phyloP scores from a whole-genome alignment of 306 rosid species.

The Mimosa bimucronata region DNA sequence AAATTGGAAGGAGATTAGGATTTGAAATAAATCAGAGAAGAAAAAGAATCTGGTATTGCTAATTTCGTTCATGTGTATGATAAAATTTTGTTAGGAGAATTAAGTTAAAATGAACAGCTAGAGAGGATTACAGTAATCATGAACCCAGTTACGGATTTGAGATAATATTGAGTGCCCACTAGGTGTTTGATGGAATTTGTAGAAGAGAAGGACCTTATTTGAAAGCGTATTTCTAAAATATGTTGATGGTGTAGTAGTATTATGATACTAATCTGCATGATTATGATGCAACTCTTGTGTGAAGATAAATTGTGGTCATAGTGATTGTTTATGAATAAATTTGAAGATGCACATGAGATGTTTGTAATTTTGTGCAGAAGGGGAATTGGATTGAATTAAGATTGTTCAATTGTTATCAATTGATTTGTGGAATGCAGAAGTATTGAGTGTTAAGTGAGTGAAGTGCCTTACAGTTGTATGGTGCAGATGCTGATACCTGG shows the following conservation, averaged over 20 bases:
- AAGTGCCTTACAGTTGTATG: too few species aligned
- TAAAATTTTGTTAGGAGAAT: background rate
- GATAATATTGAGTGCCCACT: background rate
- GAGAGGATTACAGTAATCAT: background rate
- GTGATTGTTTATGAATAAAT: background rate
- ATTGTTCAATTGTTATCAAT: background rate
- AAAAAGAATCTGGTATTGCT: too few species aligned
- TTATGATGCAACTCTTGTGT: too few species aligned
- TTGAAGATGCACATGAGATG: background rate
- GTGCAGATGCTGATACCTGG: too few species aligned
- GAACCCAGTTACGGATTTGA: background rate
- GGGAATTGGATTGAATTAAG: background rate
- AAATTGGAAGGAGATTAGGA: too few species aligned
- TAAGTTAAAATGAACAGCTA: too few species aligned
- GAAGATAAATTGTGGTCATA: background rate
- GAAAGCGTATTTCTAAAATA: too few species aligned
- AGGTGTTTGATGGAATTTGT: background rate
- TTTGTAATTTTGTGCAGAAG: too few species aligned
- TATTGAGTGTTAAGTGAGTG: too few species aligned
- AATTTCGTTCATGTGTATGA: background rate
- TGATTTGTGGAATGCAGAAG: background rate
- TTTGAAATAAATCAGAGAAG: too few species aligned
- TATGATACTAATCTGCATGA: background rate
- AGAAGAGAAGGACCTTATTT: background rate
- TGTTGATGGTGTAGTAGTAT: background rate